These are phyloP conservation scores for Aspergillus neotritici DNA, from an alignment of 2,329 filamentous ascomycete species.

Conservation along the genomic window DNA sequence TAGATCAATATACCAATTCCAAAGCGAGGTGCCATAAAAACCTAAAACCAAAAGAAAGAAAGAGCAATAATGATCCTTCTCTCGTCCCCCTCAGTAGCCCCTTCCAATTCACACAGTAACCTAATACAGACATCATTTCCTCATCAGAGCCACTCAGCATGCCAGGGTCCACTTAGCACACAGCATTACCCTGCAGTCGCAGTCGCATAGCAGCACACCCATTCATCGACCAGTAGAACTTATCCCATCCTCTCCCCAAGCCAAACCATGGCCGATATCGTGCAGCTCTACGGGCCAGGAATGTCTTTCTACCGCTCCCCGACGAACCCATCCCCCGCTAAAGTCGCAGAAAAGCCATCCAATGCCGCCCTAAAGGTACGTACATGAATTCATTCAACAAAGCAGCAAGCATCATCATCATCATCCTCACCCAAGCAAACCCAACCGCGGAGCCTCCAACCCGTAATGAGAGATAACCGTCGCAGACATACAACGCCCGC, in stretches of 20 bases:
- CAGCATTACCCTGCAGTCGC: no score
- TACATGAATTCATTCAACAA: slow-evolving; percentile 5
- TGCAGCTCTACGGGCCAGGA: slow-evolving; percentile 15
- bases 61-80: no score
- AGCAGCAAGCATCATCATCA: background rate
- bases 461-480: background rate
- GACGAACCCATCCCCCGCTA: background rate
- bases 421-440: no score
- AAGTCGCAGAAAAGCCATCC: background rate
- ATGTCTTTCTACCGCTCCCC: slow-evolving; percentile 19
- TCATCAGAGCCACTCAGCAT: no score
- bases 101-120: no score
- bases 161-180: no score
- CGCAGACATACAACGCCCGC: slow-evolving; percentile 15
- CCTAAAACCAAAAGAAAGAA: no score
- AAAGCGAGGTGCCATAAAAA: no score
- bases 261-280: slow-evolving; percentile 13
- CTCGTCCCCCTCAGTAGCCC: no score
- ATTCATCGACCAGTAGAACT: slow-evolving; percentile 9
- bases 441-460: background rate
- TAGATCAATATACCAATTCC: no score
- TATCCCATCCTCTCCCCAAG: background rate
- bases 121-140: no score
- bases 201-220: background rate
- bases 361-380: slow-evolving; percentile 12